A percentile compares a stretch with the other conserved stretches of the same genome.
Evolutionary conservation across 2,329 filamentous ascomycete species (phyloP).

Genomic region (Fusarium burgessii): DNA sequence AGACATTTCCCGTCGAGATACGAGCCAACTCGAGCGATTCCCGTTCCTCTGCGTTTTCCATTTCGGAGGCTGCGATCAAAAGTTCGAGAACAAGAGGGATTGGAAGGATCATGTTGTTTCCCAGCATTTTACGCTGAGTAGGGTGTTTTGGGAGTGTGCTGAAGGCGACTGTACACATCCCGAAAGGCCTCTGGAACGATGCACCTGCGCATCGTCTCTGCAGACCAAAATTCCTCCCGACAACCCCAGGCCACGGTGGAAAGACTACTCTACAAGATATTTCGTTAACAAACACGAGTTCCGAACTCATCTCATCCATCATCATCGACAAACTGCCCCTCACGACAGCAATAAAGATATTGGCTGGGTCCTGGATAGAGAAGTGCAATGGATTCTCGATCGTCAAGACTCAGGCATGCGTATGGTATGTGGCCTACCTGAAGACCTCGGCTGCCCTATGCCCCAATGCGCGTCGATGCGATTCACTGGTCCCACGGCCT

Average conservation of each 20-base stretch:
- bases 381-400: accelerated
- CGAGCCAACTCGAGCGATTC: neutral
- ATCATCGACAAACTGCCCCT: accelerated
- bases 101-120: accelerated
- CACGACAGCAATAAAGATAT: neutral
- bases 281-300: neutral
- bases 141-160: accelerated
- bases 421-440: accelerated
- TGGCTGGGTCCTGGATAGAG: accelerated
- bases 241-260: too few relatives aligned
- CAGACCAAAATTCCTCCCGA: too few relatives aligned
- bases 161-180: too few relatives aligned
- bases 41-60: neutral
- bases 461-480: accelerated
- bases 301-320: accelerated
- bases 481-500: accelerated
- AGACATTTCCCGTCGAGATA: accelerated
- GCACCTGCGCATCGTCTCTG: too few relatives aligned
- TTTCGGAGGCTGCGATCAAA: accelerated
- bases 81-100: accelerated
- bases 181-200: too few relatives aligned
- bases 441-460: accelerated
- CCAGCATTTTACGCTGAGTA: accelerated
- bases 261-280: too few relatives aligned
- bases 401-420: neutral